These are phyloP conservation scores for Tricholoma furcatifolium DNA, from an alignment of 768 basidiomycete genomes.

Conservation along the genomic window DNA sequence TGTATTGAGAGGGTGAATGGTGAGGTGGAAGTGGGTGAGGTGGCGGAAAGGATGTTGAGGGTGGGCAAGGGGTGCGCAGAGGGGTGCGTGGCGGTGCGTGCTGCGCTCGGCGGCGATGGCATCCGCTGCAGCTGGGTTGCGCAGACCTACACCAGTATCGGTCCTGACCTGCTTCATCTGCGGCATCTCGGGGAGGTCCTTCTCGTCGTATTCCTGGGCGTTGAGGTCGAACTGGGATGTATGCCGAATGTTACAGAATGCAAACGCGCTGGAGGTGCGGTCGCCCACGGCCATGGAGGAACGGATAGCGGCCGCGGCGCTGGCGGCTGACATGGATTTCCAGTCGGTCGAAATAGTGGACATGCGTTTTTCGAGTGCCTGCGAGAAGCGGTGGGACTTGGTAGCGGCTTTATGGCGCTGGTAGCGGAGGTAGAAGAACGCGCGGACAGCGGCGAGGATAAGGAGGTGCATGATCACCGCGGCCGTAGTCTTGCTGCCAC, in stretches of 20 bases:
- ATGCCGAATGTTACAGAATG: slow-evolving; percentile 56
- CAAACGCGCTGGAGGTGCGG: slow-evolving; percentile 48
- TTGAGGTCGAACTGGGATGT: slow-evolving; percentile 24
- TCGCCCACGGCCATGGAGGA: slow-evolving; percentile 51
- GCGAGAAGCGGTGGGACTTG: slow-evolving; percentile 59
- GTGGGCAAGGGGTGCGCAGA: background rate
- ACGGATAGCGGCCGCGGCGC: slow-evolving; percentile 73
- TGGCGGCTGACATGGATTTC: slow-evolving; percentile 68
- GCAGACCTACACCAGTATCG: too few species aligned
- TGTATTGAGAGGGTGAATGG: slow-evolving; percentile 9
- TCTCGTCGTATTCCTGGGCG: slow-evolving; percentile 41
- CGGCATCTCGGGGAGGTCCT: too few species aligned
- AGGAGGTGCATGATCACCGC: slow-evolving; percentile 71
- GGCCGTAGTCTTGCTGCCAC: slow-evolving; percentile 57
- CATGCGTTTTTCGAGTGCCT: slow-evolving; percentile 80
- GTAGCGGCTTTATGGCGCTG: slow-evolving; percentile 48
- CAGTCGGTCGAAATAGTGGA: slow-evolving; percentile 76
- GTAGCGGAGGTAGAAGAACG: slow-evolving; percentile 50
- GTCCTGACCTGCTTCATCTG: too few species aligned
- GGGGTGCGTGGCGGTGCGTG: slow-evolving; percentile 23
- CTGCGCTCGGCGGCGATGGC: slow-evolving; percentile 29
- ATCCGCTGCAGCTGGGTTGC: too few species aligned
- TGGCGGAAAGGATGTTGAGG: slow-evolving; percentile 33
- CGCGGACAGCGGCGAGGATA: slow-evolving; percentile 36
- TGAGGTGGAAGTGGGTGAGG: slow-evolving; percentile 19